phyloP scores from a whole-genome alignment of 768 basidiomycete species.

The Phylloporus sp. region DNA sequence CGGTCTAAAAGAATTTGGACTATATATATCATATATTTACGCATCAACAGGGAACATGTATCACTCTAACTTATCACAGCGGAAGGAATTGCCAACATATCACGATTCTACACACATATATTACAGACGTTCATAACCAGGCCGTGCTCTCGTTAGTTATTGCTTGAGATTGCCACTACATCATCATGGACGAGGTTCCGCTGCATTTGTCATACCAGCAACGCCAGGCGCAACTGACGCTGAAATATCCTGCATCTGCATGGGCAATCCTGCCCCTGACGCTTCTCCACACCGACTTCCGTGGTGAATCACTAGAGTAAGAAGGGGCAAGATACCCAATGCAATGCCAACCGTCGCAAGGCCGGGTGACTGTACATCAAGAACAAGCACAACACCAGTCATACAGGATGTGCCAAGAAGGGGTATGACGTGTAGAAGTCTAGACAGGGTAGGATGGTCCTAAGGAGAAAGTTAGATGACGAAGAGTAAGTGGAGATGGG shows the following conservation, averaged over 20 bases:
- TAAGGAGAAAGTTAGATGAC: neutral
- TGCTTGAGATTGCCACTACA: neutral
- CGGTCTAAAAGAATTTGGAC: neutral
- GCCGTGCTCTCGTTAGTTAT: neutral
- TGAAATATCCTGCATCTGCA: neutral
- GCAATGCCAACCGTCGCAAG: conserved; percentile 2
- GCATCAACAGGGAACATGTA: neutral
- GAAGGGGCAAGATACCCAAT: conserved; percentile 8
- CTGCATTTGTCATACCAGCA: neutral
- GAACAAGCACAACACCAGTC: conserved; percentile 6
- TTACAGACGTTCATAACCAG: neutral
- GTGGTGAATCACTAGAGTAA: conserved; percentile 1
- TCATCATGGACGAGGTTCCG: neutral
- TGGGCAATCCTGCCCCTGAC: neutral
- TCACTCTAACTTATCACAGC: neutral
- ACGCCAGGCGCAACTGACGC: neutral
- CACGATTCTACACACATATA: neutral
- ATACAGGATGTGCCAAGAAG: conserved; percentile 9
- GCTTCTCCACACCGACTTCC: neutral
- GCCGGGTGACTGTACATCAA: too few species aligned
- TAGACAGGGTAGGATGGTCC: conserved; percentile 5
- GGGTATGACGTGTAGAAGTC: conserved; percentile 17
- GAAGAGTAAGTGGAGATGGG: neutral
- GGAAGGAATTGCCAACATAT: neutral
- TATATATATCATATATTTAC: neutral